These are phyloP conservation scores for Davidsoniella neocaledoniae DNA, from an alignment of 2,329 filamentous ascomycete species.

Conservation along the genomic window DNA sequence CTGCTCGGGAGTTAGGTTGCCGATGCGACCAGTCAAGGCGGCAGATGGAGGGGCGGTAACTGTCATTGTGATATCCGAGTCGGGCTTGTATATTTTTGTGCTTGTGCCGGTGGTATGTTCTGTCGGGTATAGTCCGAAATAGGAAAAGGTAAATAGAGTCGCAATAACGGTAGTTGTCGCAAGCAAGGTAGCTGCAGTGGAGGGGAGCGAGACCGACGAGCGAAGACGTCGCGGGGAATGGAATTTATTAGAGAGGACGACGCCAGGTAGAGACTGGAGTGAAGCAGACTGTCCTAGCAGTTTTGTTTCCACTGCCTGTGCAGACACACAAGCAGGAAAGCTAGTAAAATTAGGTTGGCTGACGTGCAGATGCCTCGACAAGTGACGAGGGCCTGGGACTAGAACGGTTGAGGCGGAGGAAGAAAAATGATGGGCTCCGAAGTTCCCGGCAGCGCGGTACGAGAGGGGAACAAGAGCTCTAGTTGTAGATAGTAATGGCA, in stretches of 20 bases:
- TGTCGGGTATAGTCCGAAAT: neutral
- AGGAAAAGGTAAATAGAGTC: neutral
- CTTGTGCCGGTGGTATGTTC: neutral
- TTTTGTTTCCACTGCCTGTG: too few species aligned
- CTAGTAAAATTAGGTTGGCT: too few species aligned
- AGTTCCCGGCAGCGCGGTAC: too few species aligned
- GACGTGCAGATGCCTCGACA: too few species aligned
- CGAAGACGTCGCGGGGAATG: conserved; percentile 4
- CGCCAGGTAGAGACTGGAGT: neutral
- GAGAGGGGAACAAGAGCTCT: neutral
- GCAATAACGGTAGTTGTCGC: neutral
- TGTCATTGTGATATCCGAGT: neutral
- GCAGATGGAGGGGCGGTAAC: conserved; percentile 18
- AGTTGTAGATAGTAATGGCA: neutral
- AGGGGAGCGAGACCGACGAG: conserved; percentile 4
- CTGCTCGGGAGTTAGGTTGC: conserved; percentile 78
- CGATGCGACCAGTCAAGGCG: conserved; percentile 52
- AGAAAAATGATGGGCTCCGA: too few species aligned
- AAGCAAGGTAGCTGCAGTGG: neutral
- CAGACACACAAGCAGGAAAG: too few species aligned
- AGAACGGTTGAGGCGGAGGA: too few species aligned
- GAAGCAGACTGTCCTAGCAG: neutral
- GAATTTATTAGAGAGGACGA: neutral
- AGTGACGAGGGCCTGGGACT: too few species aligned
- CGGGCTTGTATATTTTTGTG: neutral